phyloP scores from a whole-genome alignment of 768 basidiomycete species.

The Paxillus ammoniavirescens region DNA sequence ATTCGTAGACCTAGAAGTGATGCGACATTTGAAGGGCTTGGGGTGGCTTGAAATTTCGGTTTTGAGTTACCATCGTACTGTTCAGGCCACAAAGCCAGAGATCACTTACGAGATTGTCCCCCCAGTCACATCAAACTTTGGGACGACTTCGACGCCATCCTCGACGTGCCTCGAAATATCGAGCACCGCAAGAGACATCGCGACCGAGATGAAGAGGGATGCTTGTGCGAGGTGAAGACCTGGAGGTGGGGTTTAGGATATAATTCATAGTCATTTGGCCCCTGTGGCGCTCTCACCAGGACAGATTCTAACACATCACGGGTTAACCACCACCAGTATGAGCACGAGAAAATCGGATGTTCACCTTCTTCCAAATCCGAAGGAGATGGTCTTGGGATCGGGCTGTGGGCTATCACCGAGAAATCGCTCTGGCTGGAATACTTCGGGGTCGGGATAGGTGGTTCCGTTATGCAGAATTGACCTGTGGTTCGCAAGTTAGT shows the following conservation, averaged over 20 bases:
- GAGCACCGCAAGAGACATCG: slow-evolving; percentile 45
- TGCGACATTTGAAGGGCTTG: slow-evolving; percentile 53
- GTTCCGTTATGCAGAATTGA: slow-evolving; percentile 49
- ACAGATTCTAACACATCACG: slow-evolving; percentile 9
- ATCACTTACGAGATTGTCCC: slow-evolving; percentile 44
- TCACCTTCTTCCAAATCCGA: slow-evolving; percentile 32
- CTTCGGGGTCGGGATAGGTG: slow-evolving; percentile 31
- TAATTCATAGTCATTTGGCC: background rate
- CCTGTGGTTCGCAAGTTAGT: slow-evolving; percentile 33
- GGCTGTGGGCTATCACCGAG: slow-evolving; percentile 19
- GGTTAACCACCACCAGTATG: background rate
- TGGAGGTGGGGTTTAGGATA: background rate
- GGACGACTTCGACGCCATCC: slow-evolving; percentile 42
- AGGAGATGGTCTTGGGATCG: slow-evolving; percentile 15
- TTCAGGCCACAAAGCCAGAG: too few species aligned
- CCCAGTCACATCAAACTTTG: slow-evolving; percentile 40
- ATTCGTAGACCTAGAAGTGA: slow-evolving; percentile 50
- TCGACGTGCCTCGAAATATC: slow-evolving; percentile 40
- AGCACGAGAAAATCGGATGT: background rate
- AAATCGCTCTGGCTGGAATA: slow-evolving; percentile 36
- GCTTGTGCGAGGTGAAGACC: slow-evolving; percentile 30
- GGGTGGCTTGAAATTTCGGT: slow-evolving; percentile 35
- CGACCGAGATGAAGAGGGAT: slow-evolving; percentile 24
- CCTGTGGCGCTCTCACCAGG: slow-evolving; percentile 10
- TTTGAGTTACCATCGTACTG: background rate